Percentiles rank a stretch among this genome's conserved stretches.
Conservation (phyloP, 345 rosid species). For the Excoecaria agallocha region DNA sequence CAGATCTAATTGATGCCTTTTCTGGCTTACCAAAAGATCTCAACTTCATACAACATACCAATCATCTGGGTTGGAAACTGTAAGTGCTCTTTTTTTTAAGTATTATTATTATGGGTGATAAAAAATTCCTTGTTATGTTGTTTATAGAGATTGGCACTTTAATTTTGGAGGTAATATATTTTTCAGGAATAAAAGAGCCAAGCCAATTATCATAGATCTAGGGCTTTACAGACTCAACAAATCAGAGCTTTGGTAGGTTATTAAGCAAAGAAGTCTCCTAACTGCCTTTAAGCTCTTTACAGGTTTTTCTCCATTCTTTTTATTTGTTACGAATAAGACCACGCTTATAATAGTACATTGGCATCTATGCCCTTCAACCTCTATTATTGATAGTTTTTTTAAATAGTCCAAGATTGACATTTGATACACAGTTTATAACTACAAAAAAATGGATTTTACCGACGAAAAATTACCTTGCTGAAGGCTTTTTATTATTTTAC, state of each 20-base stretch:
- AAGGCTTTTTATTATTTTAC: too few relatives aligned
- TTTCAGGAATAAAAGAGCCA: slow-evolving; percentile 80
- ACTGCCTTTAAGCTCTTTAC: slow-evolving; percentile 90
- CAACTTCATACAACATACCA: slow-evolving; percentile 80
- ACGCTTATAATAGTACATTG: too few relatives aligned
- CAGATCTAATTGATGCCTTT: slow-evolving; percentile 91
- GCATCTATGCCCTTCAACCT: neutral
- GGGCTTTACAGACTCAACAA: slow-evolving; percentile 68
- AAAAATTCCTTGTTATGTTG: too few relatives aligned
- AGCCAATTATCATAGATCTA: slow-evolving; percentile 85
- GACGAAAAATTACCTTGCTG: too few relatives aligned
- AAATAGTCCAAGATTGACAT: neutral
- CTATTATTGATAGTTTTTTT: neutral
- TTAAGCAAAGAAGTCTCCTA: slow-evolving; percentile 72
- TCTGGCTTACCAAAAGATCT: slow-evolving; percentile 76
- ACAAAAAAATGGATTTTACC: too few relatives aligned
- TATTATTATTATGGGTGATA: too few relatives aligned
- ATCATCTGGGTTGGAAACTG: slow-evolving; percentile 90
- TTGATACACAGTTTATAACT: too few relatives aligned
- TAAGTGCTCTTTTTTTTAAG: slow-evolving; percentile 26
- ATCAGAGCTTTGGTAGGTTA: slow-evolving; percentile 84
- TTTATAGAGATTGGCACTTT: neutral
- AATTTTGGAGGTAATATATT: neutral
- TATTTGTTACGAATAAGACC: neutral
- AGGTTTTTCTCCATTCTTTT: slow-evolving; percentile 39